Conservation (phyloP, 257 asterid genomes). For the Linderniella brevidens region DNA sequence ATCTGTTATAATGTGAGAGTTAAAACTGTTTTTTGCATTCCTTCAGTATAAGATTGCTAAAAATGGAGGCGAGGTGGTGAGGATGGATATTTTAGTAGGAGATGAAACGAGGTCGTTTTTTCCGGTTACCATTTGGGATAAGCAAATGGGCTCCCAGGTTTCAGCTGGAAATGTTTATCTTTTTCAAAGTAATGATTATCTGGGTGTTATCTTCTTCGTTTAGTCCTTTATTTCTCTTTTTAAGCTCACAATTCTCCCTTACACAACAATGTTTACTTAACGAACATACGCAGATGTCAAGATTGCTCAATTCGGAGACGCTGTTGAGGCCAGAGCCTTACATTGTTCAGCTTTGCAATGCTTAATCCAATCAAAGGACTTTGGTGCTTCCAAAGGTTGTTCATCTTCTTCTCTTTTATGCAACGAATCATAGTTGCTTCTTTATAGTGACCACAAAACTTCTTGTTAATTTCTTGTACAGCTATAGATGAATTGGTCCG, state of each 20-base stretch:
- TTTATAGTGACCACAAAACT: too few species aligned
- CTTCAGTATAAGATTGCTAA: slow-evolving; percentile 40
- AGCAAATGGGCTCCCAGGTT: slow-evolving; percentile 35
- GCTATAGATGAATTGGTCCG: slow-evolving; percentile 25
- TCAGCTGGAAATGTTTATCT: slow-evolving; percentile 40
- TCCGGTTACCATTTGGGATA: slow-evolving; percentile 59
- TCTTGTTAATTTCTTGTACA: slow-evolving; percentile 5
- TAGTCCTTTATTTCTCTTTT: neutral
- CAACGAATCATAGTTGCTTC: neutral
- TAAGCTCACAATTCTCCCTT: neutral
- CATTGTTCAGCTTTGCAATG: slow-evolving; percentile 42
- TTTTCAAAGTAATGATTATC: slow-evolving; percentile 40
- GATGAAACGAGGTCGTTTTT: slow-evolving; percentile 59
- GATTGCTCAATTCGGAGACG: slow-evolving; percentile 36
- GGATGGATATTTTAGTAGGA: slow-evolving; percentile 52
- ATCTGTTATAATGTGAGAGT: neutral
- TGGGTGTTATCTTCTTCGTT: neutral
- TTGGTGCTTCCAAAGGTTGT: slow-evolving; percentile 30
- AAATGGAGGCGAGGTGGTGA: slow-evolving; percentile 44
- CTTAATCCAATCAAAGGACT: slow-evolving; percentile 29
- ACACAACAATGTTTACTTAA: neutral
- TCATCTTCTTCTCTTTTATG: slow-evolving; percentile 5
- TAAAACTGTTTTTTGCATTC: neutral
- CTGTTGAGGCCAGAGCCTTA: slow-evolving; percentile 50
- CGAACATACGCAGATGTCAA: slow-evolving; percentile 32